Evolutionary conservation across 2,329 filamentous ascomycete species (phyloP).

Genomic region (Beauveria bassiana): DNA sequence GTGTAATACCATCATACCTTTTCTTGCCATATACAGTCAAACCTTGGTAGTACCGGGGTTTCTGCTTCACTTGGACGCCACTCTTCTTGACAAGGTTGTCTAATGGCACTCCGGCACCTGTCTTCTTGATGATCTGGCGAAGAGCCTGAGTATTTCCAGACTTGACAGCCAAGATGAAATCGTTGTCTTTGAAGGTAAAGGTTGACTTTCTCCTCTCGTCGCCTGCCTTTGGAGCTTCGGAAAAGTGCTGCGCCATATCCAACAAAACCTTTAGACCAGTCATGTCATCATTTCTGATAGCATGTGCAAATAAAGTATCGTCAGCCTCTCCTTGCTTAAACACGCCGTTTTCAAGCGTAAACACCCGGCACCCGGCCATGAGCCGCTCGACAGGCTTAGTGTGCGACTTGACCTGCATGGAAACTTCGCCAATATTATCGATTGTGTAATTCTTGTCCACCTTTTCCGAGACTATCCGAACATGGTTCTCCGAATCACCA

Average conservation of each 20-base stretch:
- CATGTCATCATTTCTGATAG: constrained; percentile 45
- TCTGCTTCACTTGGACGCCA: constrained; percentile 54
- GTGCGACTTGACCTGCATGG: constrained; percentile 59
- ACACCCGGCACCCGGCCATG: constrained; percentile 26
- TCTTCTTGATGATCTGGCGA: constrained; percentile 54
- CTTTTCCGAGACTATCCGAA: constrained; percentile 43
- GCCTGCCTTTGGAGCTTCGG: constrained; percentile 27
- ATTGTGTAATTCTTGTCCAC: constrained; percentile 65
- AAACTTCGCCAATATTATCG: constrained; percentile 64
- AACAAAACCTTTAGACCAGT: constrained; percentile 49
- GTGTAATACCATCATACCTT: constrained; percentile 24
- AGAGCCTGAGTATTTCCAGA: constrained; percentile 49
- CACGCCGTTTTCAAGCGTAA: constrained; percentile 22
- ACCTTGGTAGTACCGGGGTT: constrained; percentile 68
- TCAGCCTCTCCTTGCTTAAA: constrained; percentile 16
- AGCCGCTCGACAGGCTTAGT: constrained; percentile 49
- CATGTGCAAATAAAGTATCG: constrained; percentile 32
- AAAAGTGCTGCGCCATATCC: constrained; percentile 41
- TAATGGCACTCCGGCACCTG: constrained; percentile 62
- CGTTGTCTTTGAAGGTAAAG: constrained; percentile 31
- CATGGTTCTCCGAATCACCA: constrained; percentile 29
- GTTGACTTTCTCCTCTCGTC: constrained; percentile 27
- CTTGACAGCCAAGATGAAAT: constrained; percentile 37
- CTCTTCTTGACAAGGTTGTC: constrained; percentile 58
- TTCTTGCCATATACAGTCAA: constrained; percentile 70